Conservation (phyloP, 306 rosid species). For the Quercus mongolica region DNA sequence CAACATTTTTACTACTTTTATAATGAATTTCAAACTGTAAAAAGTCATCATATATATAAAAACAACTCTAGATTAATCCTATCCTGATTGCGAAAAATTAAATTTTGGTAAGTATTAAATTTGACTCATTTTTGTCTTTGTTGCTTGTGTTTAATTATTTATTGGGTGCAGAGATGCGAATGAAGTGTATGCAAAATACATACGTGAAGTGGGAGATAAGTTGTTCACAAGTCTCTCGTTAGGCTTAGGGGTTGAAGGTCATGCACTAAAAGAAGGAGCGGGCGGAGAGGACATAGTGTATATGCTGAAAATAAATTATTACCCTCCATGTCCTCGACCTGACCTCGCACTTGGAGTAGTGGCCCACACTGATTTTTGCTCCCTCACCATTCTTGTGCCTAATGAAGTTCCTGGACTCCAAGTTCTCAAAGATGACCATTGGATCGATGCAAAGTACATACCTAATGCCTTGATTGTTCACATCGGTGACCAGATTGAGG, state of each 20-base stretch:
- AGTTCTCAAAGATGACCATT: conserved; percentile 26
- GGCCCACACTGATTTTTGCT: conserved; percentile 8
- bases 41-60: too few species aligned
- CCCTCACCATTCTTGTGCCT: conserved; percentile 27
- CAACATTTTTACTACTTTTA: too few species aligned
- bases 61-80: too few species aligned
- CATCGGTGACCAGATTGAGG: conserved; percentile 37
- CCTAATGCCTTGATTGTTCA: conserved; percentile 31
- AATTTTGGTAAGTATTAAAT: too few species aligned
- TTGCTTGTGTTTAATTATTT: not conserved
- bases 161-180: conserved; percentile 28
- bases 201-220: conserved; percentile 32
- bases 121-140: not conserved
- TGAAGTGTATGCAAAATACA: conserved; percentile 26
- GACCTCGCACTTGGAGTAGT: conserved; percentile 23
- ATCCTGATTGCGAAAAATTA: too few species aligned
- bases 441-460: conserved; percentile 28
- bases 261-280: conserved; percentile 22
- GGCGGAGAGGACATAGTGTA: conserved; percentile 38
- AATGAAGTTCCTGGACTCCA: conserved; percentile 36
- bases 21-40: too few species aligned
- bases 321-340: conserved; percentile 47
- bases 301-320: conserved; percentile 38
- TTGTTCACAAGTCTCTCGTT: conserved; percentile 21
- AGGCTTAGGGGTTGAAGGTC: conserved; percentile 34